Base-by-base conservation (phyloP, 192 early-diverging fungal genomes). In the Coemansia sp. region DNA sequence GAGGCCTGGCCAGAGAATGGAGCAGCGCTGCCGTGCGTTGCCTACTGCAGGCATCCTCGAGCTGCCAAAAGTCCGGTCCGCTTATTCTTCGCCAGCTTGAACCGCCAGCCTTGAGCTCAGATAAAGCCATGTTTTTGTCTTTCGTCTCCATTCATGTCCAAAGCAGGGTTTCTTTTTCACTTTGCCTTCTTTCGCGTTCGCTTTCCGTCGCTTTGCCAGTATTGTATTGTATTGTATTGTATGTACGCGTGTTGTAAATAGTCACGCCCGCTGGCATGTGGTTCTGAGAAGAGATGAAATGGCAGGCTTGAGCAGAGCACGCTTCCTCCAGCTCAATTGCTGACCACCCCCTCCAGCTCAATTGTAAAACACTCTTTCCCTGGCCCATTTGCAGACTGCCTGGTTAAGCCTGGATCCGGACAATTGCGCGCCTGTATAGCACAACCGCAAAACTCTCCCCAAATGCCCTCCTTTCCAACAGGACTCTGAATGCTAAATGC, bases 371-470 rank as follows among this genome's bases (percentile, higher is more conserved):
- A n/a, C n/a, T n/a, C n/a, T n/a, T n/a, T n/a, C n/a, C n/a, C n/a
- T n/a, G n/a, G n/a, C n/a, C n/a, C n/a, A n/a, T n/a, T n/a, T n/a
- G n/a, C n/a, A n/a, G n/a, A n/a, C n/a, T n/a, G n/a, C n/a, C n/a
- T n/a, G n/a, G n/a, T n/a, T n/a, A n/a, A 12, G 32, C 12, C 32
- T 30, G 23, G 50, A 16, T 32, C 30, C 31, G 5, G 31, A 10
- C 29, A 19, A 54, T 54, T 54, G 51, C 28, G 31, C 51, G 51
- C 51, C 51, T 30, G 18, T 12, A 16, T 30, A 18, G 31, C 51
- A 54, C 51, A 54, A 33, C 19, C 51, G 51, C 35, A 44, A 44
- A 44, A 44, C 42, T 44, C 42, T 44, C 42, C 42, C 42, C 42
- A 44, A 19, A n/a, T 44, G n/a, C 18, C 42, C 42, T 19, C 42